Evolutionary conservation across 441 rosid genomes (phyloP).

Genomic region (Cnidoscolus chayamansa): DNA sequence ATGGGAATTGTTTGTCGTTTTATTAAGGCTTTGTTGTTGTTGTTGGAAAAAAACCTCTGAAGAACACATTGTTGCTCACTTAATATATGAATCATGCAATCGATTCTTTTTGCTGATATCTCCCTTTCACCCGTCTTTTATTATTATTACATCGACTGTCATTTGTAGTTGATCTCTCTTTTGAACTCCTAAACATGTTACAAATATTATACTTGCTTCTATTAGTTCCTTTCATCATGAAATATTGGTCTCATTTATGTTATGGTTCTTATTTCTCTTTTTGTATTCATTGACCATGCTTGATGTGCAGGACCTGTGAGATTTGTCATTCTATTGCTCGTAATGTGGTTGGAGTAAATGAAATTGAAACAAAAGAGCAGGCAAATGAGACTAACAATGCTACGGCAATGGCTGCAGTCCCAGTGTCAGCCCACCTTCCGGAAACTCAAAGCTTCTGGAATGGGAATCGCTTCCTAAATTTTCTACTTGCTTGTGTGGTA

Average conservation of each 20-base stretch:
- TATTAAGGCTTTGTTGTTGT: too few relatives aligned
- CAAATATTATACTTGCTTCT: not conserved
- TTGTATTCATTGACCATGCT: slow-evolving; percentile 1
- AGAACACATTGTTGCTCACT: not conserved
- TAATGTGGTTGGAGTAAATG: slow-evolving; percentile 39
- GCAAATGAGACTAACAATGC: slow-evolving; percentile 27
- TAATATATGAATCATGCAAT: not conserved
- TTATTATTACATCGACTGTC: not conserved
- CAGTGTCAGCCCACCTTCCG: slow-evolving; percentile 24
- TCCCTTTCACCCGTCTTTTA: not conserved
- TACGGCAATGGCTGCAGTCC: slow-evolving; percentile 7
- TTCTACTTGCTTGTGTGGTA: slow-evolving; percentile 55
- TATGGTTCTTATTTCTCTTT: not conserved
- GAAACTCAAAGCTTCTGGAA: slow-evolving; percentile 46
- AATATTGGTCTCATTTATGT: not conserved
- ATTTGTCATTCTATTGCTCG: slow-evolving; percentile 50
- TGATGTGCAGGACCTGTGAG: slow-evolving; percentile 64
- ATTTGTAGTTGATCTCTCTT: slow-evolving; percentile 6
- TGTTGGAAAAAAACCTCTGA: too few relatives aligned
- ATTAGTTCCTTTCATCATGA: not conserved
- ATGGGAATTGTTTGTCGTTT: not conserved
- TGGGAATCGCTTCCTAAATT: slow-evolving; percentile 48
- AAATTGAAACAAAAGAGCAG: slow-evolving; percentile 29
- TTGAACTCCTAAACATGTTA: not conserved
- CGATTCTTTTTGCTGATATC: not conserved